Percentiles rank a stretch among this genome's conserved stretches.
phyloP scores from a whole-genome alignment of 1,139 yeast species.

The Torulaspora globosa region DNA sequence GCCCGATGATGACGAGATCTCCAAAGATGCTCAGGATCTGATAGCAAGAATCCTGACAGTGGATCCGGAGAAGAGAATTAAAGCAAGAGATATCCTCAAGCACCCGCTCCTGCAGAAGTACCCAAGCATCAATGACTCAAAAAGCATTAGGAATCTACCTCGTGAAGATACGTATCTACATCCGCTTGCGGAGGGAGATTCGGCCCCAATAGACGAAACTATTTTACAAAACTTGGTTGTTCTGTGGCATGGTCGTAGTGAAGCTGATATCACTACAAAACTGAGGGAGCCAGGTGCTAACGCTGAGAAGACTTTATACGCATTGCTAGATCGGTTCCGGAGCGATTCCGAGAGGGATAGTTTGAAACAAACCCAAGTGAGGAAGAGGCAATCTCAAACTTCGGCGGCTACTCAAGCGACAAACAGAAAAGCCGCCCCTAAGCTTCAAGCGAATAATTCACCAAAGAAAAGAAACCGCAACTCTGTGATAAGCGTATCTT shows the following conservation, averaged over 20 bases:
- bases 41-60: conserved; percentile 69
- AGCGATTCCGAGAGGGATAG: conserved; percentile 37
- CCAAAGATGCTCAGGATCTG: conserved; percentile 65
- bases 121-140: conserved; percentile 40
- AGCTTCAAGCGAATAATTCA: conserved; percentile 15
- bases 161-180: conserved; percentile 59
- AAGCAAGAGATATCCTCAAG: conserved; percentile 66
- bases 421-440: conserved; percentile 8
- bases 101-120: conserved; percentile 75
- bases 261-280: conserved; percentile 51
- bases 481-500: conserved; percentile 52
- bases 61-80: conserved; percentile 71
- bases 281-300: conserved; percentile 55
- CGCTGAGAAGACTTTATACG: conserved; percentile 73
- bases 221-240: conserved; percentile 66
- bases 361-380: conserved; percentile 25
- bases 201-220: conserved; percentile 51
- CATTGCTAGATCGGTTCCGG: conserved; percentile 47
- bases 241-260: conserved; percentile 68
- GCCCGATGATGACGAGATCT: conserved; percentile 69
- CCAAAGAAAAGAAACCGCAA: conserved; percentile 42
- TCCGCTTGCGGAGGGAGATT: conserved; percentile 44
- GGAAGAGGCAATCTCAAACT: conserved; percentile 20
- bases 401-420: conserved; percentile 5
- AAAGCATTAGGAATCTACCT: conserved; percentile 51